Evolutionary conservation across 2,329 filamentous ascomycete genomes (phyloP), one percentile per base, ranked within the genome.

Genomic region (Arthroderma sp.): DNA sequence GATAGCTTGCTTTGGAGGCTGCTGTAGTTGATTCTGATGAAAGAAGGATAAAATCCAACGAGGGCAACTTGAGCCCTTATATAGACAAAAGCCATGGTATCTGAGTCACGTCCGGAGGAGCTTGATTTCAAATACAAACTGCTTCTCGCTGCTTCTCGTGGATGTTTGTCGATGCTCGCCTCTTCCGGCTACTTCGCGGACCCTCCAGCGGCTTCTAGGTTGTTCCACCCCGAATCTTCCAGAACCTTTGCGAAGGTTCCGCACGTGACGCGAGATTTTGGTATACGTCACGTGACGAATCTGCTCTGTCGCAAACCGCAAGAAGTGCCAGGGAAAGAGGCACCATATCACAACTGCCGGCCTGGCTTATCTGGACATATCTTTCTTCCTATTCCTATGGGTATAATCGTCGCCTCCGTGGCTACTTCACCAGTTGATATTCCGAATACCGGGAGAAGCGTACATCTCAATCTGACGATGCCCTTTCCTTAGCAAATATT

Each of bases 401-500:
- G 8, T 34, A 9, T 34, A 11, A 34, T 34, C 32, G 32, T 34
- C n/a, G 8, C n/a, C 32, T 34, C 8, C 29, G 7, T 28, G 1
- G 15, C 30, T 32, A 36, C 34, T 36, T 45, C 29, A 55, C 58
- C 57, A 61, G 47, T 57, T 57, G 44, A 93, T 80, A 61, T 91
- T 85, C 57, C 79, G 85, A 55, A 94, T 87, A 2, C 81, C 82
- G 28, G 83, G 79, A 4, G 81, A 77, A n/a, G 81, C 77, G 64
- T 91, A 91, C 38, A 80, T 75, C 50, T 94, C 85, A 11, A 95
- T 69, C 60, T 94, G 86, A 38, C 85, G 75, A 36, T 77, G 74
- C 22, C 88, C 88, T 61, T 85, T 89, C 48, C 88, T 76, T 42
- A 95, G 60, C 31, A 94, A 68, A 61, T 85, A 91, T 62, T 95